phyloP scores from a whole-genome alignment of 495 filamentous ascomycete species.

The Penicillium herquei region DNA sequence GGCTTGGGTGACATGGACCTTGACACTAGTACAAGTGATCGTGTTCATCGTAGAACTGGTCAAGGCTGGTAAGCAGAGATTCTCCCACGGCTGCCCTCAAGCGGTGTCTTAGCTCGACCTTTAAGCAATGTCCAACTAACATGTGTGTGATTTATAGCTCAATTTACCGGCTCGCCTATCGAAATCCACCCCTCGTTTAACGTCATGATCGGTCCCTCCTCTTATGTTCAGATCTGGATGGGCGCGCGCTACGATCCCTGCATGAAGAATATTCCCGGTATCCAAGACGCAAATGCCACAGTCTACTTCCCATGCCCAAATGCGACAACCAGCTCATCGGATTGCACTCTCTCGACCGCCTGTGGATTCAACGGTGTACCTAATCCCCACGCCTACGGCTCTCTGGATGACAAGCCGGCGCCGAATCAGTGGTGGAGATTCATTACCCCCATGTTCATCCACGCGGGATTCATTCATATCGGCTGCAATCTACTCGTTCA shows the following conservation, averaged over 20 bases:
- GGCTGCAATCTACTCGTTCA: slow-evolving; percentile 93
- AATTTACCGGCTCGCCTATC: slow-evolving; percentile 65
- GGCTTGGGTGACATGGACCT: slow-evolving; percentile 78
- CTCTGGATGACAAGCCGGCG: slow-evolving; percentile 43
- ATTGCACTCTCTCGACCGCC: slow-evolving; percentile 71
- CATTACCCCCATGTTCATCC: slow-evolving; percentile 92
- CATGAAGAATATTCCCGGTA: slow-evolving; percentile 76
- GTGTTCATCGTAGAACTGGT: slow-evolving; percentile 93
- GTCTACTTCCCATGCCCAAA: slow-evolving; percentile 75
- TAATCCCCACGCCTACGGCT: slow-evolving; percentile 48
- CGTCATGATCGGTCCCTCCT: slow-evolving; percentile 92
- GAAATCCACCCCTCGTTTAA: slow-evolving; percentile 85
- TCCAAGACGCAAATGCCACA: slow-evolving; percentile 55
- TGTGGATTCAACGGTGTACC: slow-evolving; percentile 79
- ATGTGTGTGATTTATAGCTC: slow-evolving; percentile 17
- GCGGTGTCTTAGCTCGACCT: neutral
- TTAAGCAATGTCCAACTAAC: neutral
- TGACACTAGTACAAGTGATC: slow-evolving; percentile 72
- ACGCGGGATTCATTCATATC: slow-evolving; percentile 91
- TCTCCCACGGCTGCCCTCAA: no score
- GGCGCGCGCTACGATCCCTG: slow-evolving; percentile 90
- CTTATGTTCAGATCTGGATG: slow-evolving; percentile 92
- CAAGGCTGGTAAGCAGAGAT: slow-evolving; percentile 63
- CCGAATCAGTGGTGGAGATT: slow-evolving; percentile 98
- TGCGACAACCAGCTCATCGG: slow-evolving; percentile 54